phyloP scores from a whole-genome alignment of 306 rosid species.

The Begonia loranthoides region DNA sequence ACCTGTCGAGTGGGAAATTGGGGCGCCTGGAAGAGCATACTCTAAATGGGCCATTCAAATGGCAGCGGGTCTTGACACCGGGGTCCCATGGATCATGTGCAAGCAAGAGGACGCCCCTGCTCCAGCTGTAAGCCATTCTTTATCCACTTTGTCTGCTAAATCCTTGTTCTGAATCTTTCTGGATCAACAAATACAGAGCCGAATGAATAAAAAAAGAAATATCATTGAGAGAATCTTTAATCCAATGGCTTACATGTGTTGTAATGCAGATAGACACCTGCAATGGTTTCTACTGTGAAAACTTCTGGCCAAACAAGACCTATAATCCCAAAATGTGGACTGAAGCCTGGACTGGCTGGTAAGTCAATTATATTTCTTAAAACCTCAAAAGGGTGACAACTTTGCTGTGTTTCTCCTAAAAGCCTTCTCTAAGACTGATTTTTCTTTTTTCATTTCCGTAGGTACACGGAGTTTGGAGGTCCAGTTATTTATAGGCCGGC shows the following conservation, averaged over 20 bases:
- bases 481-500: conserved; percentile 71
- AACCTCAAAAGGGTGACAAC: background rate
- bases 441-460: conserved; percentile 8
- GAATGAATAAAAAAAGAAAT: no score
- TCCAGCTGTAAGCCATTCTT: conserved; percentile 46
- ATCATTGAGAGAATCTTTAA: no score
- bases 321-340: conserved; percentile 95
- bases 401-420: background rate
- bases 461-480: conserved; percentile 92
- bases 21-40: conserved; percentile 81
- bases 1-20: conserved; percentile 84
- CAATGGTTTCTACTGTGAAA: conserved; percentile 86
- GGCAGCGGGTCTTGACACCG: conserved; percentile 80
- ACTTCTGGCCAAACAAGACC: conserved; percentile 51
- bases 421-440: background rate
- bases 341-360: conserved; percentile 96
- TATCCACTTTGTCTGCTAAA: conserved; percentile 7
- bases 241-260: no score
- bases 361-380: conserved; percentile 10
- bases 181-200: conserved; percentile 5
- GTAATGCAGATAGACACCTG: conserved; percentile 85
- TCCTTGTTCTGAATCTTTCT: no score
- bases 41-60: conserved; percentile 82
- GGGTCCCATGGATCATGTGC: conserved; percentile 98
- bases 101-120: conserved; percentile 98